Base-by-base conservation (phyloP, 306 rosid species). In the Hippophae tibetana region DNA sequence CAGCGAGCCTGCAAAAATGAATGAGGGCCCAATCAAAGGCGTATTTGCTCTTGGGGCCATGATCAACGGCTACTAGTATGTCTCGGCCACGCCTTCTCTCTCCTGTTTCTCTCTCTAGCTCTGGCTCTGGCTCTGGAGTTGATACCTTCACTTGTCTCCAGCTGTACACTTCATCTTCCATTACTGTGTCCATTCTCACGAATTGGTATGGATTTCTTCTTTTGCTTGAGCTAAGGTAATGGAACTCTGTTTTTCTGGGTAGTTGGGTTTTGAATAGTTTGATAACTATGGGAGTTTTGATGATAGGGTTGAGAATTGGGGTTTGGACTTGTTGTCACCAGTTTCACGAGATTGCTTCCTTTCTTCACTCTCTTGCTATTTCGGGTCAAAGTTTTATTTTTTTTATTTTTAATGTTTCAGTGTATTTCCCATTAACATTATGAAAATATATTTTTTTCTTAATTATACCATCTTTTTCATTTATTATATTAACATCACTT, bases 1-100 rank as follows among this genome's bases (percentile, higher is more conserved):
- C 98, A 8, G 92, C 89, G 40, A 83, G 86, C 64, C 96, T 67
- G 61, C 81, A 79, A 51, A 90, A 66, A 59, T 90, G 98, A 61
- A 74, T 67, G 42, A 90, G 78, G 41, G 87, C 87, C 98, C 98
- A 90, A 74, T 90, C 92, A n/a, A 90, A 85, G 14, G 95, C 98
- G 55, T 77, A 80, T 58, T 85, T 90, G 82, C 87, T 76, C 11
- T 87, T 85, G 31, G 83, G 84, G 0, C 92, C 96, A 50, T 87
- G 96, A 74, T 87, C 98, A 7, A 90, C 72, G 38, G 92, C 95
- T 43, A 90, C 7, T 0, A 90, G 14, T 38, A 90, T 70, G 69
- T 85, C 87, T 57, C 98, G 72, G 45, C 98, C 98, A 51, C 86
- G 38, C 52, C 86, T 77, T 46, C 95, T 74, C 60, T 81, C 98